Conservation (phyloP, 768 basidiomycete species). For the Xerocomellus amylosporus region DNA sequence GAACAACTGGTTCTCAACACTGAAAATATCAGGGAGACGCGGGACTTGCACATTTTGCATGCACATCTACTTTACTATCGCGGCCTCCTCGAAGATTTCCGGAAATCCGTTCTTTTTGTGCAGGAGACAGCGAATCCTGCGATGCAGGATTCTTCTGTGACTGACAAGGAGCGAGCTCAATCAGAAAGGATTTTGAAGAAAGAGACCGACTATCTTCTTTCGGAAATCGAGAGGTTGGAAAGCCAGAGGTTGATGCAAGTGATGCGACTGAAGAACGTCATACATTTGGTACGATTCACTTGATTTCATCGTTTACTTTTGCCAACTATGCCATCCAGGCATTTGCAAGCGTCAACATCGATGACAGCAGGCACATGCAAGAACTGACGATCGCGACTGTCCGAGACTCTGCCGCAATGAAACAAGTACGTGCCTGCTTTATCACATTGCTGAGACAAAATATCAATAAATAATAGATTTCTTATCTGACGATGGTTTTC, state of each 20-base stretch:
- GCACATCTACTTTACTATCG: conserved; percentile 58
- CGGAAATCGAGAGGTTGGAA: conserved; percentile 51
- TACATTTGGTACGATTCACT: conserved; percentile 28
- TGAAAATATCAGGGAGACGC: conserved; percentile 44
- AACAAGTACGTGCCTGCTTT: conserved; percentile 23
- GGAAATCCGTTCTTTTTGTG: conserved; percentile 50
- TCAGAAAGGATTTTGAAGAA: conserved; percentile 39
- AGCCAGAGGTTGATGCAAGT: conserved; percentile 29
- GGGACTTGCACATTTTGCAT: conserved; percentile 53
- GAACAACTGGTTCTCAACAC: conserved; percentile 44
- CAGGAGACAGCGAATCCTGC: conserved; percentile 47
- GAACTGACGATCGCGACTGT: conserved; percentile 46
- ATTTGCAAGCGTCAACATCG: conserved; percentile 57
- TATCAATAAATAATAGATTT: conserved; percentile 17
- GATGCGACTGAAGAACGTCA: conserved; percentile 33
- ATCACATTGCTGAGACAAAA: conserved; percentile 13
- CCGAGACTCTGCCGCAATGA: conserved; percentile 41
- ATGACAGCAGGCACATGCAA: conserved; percentile 52
- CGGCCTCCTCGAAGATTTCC: conserved; percentile 52
- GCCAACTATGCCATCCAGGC: conserved; percentile 36
- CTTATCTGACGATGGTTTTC: conserved; percentile 61
- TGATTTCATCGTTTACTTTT: not conserved
- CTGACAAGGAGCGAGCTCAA: conserved; percentile 1
- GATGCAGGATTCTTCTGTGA: conserved; percentile 32
- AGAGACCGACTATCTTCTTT: conserved; percentile 47